A percentile compares a stretch with the other conserved stretches of the same genome.
Evolutionary conservation across 257 asterid species (phyloP).

Genomic region (Solanum corneliomulleri): DNA sequence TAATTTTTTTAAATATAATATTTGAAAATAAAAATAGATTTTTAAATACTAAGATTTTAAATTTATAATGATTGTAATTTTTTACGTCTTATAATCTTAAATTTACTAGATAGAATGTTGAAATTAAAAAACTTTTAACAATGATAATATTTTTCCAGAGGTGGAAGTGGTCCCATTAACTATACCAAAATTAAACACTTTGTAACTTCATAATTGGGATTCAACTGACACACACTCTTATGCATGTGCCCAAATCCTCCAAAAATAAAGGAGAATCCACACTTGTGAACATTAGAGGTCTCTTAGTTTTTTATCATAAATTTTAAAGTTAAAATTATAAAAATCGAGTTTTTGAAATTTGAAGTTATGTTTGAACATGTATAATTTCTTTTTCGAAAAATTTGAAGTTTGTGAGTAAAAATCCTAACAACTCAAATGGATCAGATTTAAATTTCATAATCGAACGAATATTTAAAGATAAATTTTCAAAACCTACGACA

Average conservation of each 20-base stretch:
- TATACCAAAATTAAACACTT: not conserved
- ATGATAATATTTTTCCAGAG: constrained; percentile 3
- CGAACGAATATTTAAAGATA: too few species aligned
- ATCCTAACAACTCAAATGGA: too few species aligned
- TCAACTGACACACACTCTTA: not conserved
- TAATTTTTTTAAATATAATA: accelerated
- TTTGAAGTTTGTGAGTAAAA: too few species aligned
- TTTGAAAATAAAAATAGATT: too few species aligned
- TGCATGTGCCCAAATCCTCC: constrained; percentile 11
- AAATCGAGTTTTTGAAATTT: too few species aligned
- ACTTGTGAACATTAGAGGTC: not conserved
- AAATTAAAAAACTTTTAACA: not conserved
- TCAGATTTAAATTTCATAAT: too few species aligned
- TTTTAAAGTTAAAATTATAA: not conserved
- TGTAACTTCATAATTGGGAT: not conserved
- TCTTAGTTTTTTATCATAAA: not conserved
- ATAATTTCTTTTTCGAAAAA: too few species aligned
- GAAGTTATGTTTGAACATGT: accelerated
- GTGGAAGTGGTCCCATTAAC: constrained; percentile 22
- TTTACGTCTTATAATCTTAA: too few species aligned
- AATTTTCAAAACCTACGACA: not conserved
- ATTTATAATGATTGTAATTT: too few species aligned
- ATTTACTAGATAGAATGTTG: accelerated
- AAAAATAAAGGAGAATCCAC: constrained; percentile 5
- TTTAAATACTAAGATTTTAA: too few species aligned